Base-by-base conservation (phyloP, 177 flowering plant genomes). In the Telopea speciosissima region DNA sequence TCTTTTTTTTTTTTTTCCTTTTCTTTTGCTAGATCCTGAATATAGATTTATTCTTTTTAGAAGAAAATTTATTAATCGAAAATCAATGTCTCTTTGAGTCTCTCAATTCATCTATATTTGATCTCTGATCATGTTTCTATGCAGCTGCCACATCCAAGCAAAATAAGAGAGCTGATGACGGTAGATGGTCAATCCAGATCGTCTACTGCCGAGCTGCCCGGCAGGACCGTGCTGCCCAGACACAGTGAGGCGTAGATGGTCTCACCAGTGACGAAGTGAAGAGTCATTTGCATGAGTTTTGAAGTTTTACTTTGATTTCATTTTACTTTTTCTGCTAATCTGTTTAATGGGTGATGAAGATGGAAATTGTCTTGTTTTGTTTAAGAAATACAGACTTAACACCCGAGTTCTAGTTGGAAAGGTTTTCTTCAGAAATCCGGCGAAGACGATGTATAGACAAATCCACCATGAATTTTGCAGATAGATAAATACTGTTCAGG, bases 361-460 rank as follows among this genome's bases (percentile, higher is more conserved):
- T 36, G 64, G 36, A 14, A 26, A 42, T n/a, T 14, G 17, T 19
- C 58, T 33, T 33, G 3, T 70, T 70, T 69, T 25, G 22, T 79
- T 82, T 67, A 90, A 90, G 97, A 92, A 92, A 77, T 90, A 85
- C 71, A 73, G 97, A 12, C 88, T 90, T 62, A 96, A 89, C 68
- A 81, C 84, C 24, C 80, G 88, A 52, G 58, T 19, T 52, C 11
- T 19, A 52, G 19, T 52, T 52, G 58, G 58, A 52, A 52, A 16
- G 58, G 58, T 19, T 21, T 11, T 19, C 58, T 52, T 12, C 58
- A 52, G 4, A 52, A 52, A 6, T 52, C 58, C 4, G 58, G 58
- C 5, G 58, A 52, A 52, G 58, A 52, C 19, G 21, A 52, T 52
- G 58, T 52, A 52, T 52, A 14, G 58, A 14, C 19, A 52, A 3